Percentiles rank a stretch among this genome's conserved stretches.
Conservation (phyloP, 2,329 filamentous ascomycete genomes). For the Sclerotinia subarctica region DNA sequence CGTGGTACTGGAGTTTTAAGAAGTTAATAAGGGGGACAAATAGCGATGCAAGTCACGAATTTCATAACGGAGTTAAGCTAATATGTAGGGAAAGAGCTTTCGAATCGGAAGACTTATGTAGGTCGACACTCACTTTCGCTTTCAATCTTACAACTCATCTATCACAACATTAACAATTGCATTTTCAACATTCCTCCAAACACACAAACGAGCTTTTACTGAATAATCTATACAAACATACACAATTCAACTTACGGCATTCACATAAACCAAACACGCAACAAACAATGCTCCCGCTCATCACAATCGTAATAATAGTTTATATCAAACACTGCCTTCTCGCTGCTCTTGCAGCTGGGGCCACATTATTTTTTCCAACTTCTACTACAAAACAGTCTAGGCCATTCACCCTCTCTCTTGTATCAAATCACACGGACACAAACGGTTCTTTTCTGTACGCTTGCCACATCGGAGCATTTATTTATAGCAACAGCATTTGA, state of each 20-base stretch:
- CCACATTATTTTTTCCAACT: not conserved
- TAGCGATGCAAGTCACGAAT: not conserved
- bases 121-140: too few species aligned
- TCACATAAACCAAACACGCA: not conserved
- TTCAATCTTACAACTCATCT: too few species aligned
- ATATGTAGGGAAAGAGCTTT: too few species aligned
- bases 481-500: not conserved
- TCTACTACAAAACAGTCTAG: not conserved
- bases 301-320: not conserved
- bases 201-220: not conserved
- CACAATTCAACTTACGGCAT: not conserved
- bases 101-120: too few species aligned
- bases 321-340: not conserved
- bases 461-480: not conserved
- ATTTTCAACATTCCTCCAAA: not conserved
- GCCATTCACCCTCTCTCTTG: not conserved
- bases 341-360: not conserved
- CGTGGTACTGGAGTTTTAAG: not conserved
- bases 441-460: not conserved
- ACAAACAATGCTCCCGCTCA: not conserved
- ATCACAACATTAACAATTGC: not conserved
- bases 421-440: not conserved
- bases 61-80: not conserved
- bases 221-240: too few species aligned
- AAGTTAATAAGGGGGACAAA: not conserved